Percentiles rank a stretch among this genome's conserved stretches.
Evolutionary conservation across 2,329 filamentous ascomycete species (phyloP).

Genomic region (Curvularia eragrostidis): DNA sequence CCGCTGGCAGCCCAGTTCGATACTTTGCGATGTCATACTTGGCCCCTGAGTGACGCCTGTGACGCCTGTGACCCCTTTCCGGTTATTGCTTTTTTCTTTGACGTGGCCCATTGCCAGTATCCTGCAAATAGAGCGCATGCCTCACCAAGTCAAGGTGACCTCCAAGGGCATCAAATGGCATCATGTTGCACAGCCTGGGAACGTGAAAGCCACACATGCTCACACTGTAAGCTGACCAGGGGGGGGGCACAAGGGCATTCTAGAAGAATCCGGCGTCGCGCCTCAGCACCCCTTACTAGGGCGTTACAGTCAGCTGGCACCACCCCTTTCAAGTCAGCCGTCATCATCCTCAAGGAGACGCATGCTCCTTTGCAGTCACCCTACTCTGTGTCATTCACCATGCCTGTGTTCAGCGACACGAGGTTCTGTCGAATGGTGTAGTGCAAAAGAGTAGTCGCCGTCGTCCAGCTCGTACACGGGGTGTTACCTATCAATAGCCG

Average conservation of each 20-base stretch:
- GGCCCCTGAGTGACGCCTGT: conserved; percentile 7
- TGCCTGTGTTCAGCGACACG: not conserved
- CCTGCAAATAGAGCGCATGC: conserved; percentile 2
- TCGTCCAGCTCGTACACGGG: not conserved
- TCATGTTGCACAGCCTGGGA: not conserved
- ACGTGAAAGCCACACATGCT: not conserved
- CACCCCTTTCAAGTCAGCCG: conserved; percentile 15
- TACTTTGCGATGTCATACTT: conserved; percentile 20
- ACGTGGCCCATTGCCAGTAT: conserved; percentile 7
- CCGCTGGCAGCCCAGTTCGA: conserved; percentile 20
- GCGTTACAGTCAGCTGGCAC: conserved; percentile 27
- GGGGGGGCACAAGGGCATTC: conserved; percentile 15
- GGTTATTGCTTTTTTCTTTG: conserved; percentile 1
- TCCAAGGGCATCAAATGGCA: conserved; percentile 6
- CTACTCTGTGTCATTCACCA: not conserved
- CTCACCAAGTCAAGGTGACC: conserved; percentile 4
- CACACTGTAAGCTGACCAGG: conserved; percentile 8
- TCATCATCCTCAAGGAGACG: conserved; percentile 9
- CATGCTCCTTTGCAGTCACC: conserved; percentile 3
- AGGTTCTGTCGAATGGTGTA: not conserved
- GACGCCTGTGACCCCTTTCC: conserved; percentile 9
- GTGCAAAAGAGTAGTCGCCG: not conserved
- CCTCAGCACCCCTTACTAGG: conserved; percentile 25
- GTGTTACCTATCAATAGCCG: not conserved
- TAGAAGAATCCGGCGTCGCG: conserved; percentile 11